phyloP scores from a whole-genome alignment of 305 asterid species.

The Lippia alba region DNA sequence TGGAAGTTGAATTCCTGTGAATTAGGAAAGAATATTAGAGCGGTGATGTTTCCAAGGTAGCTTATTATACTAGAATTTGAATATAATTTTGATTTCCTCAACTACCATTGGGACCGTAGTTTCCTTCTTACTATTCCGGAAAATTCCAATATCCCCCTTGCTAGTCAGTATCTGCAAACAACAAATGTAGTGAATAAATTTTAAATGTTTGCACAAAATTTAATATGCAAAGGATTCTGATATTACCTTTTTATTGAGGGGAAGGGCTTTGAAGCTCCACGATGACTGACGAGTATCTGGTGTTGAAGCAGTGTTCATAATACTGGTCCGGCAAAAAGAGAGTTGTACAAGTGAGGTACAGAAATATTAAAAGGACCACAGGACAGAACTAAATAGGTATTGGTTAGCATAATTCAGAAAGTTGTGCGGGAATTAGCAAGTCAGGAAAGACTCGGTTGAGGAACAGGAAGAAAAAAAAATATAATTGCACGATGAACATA shows the following conservation, averaged over 20 bases:
- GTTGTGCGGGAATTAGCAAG: slow-evolving; percentile 11
- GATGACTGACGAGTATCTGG: slow-evolving; percentile 48
- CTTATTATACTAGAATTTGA: slow-evolving; percentile 11
- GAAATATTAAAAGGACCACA: no score
- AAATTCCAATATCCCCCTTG: slow-evolving; percentile 87
- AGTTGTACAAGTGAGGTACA: not conserved
- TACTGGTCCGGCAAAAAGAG: slow-evolving; percentile 46
- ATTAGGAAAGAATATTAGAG: slow-evolving; percentile 25
- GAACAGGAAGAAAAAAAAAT: not conserved
- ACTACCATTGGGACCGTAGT: slow-evolving; percentile 79
- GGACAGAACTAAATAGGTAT: no score
- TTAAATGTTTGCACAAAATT: not conserved
- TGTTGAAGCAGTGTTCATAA: slow-evolving; percentile 47
- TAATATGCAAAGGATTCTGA: not conserved
- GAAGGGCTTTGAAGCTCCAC: slow-evolving; percentile 81
- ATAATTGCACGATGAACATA: slow-evolving; percentile 5
- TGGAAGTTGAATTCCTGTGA: slow-evolving; percentile 83
- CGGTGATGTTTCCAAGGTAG: slow-evolving; percentile 24
- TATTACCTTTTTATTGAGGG: slow-evolving; percentile 81
- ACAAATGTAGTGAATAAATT: slow-evolving; percentile 6
- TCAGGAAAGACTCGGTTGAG: not conserved
- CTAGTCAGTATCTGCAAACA: slow-evolving; percentile 72
- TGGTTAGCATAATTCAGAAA: not conserved
- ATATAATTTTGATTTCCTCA: slow-evolving; percentile 24
- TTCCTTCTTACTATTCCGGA: slow-evolving; percentile 73